Conservation (phyloP, 208 protist genomes). For the Sergeia podlipaevii region DNA sequence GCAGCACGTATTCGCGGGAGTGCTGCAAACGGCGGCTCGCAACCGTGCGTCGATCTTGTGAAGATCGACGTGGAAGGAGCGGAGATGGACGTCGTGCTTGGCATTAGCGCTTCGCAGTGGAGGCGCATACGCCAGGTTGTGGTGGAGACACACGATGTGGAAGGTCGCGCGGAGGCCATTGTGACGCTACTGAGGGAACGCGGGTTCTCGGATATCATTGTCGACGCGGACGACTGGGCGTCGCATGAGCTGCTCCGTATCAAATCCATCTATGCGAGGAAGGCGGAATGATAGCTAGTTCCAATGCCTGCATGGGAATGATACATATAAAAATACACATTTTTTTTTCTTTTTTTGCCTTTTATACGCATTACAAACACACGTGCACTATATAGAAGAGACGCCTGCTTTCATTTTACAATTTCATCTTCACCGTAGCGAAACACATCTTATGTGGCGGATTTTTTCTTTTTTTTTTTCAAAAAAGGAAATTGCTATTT, state of each 20-base stretch:
- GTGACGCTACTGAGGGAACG: conserved; percentile 14
- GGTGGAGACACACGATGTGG: conserved; percentile 42
- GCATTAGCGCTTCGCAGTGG: conserved; percentile 24
- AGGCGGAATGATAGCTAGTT: not conserved
- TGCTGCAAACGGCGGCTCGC: too few species aligned
- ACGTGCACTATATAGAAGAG: not conserved
- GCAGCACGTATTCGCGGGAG: not conserved
- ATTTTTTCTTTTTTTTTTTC: too few species aligned
- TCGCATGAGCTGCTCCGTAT: conserved; percentile 24
- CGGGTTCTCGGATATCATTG: conserved; percentile 17
- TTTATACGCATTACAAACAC: not conserved
- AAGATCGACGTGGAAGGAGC: conserved; percentile 48
- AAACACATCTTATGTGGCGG: not conserved
- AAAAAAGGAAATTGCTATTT: too few species aligned
- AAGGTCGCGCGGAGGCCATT: conserved; percentile 14
- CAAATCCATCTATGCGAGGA: conserved; percentile 17
- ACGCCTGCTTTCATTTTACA: not conserved
- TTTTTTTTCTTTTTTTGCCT: not conserved
- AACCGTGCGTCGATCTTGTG: conserved; percentile 28
- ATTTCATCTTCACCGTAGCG: too few species aligned
- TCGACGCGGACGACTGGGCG: conserved; percentile 19
- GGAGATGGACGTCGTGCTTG: conserved; percentile 33
- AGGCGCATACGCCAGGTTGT: conserved; percentile 29
- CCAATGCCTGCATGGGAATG: not conserved
- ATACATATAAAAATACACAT: not conserved